Percentiles rank a stretch among this genome's conserved stretches.
phyloP scores from a whole-genome alignment of 2,329 filamentous ascomycete genomes.

The Aspergillus uvarum region DNA sequence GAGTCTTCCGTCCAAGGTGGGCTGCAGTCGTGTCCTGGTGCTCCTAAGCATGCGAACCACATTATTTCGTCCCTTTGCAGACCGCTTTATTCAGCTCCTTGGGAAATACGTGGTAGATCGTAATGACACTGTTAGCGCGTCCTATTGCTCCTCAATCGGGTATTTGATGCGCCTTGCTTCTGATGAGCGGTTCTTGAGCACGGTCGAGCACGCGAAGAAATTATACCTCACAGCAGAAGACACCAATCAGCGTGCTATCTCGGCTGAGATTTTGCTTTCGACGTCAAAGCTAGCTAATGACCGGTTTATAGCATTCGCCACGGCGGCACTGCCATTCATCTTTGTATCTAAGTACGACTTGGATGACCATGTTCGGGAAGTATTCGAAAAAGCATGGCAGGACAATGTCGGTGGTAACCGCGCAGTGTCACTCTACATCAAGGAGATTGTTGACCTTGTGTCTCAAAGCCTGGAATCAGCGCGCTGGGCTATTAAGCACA shows the following conservation, averaged over 20 bases:
- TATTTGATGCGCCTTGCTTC: slow-evolving; percentile 73
- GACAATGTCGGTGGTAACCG: slow-evolving; percentile 85
- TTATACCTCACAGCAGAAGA: slow-evolving; percentile 83
- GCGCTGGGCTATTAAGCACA: slow-evolving; percentile 89
- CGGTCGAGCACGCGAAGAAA: slow-evolving; percentile 58
- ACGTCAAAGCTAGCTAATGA: slow-evolving; percentile 86
- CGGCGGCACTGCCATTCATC: slow-evolving; percentile 76
- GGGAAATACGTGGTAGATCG: slow-evolving; percentile 82
- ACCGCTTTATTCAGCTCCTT: slow-evolving; percentile 72
- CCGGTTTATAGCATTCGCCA: slow-evolving; percentile 75
- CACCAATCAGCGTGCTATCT: slow-evolving; percentile 68
- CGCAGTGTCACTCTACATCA: slow-evolving; percentile 77
- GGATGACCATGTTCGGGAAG: slow-evolving; percentile 73
- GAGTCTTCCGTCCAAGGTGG: slow-evolving; percentile 90
- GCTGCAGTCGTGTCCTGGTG: slow-evolving; percentile 79
- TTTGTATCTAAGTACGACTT: slow-evolving; percentile 86
- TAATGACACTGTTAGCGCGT: slow-evolving; percentile 89
- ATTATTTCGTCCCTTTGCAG: slow-evolving; percentile 72
- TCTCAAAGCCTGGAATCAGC: slow-evolving; percentile 70
- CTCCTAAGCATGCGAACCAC: slow-evolving; percentile 77
- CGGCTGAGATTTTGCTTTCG: slow-evolving; percentile 79
- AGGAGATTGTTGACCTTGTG: slow-evolving; percentile 73
- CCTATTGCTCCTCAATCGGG: slow-evolving; percentile 81
- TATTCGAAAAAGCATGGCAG: slow-evolving; percentile 83
- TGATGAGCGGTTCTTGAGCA: slow-evolving; percentile 57